Evolutionary conservation across 371 early-diverging fungal species (phyloP), one percentile per base, ranked within the genome.

Genomic region (Syncephalastrum racemosum): DNA sequence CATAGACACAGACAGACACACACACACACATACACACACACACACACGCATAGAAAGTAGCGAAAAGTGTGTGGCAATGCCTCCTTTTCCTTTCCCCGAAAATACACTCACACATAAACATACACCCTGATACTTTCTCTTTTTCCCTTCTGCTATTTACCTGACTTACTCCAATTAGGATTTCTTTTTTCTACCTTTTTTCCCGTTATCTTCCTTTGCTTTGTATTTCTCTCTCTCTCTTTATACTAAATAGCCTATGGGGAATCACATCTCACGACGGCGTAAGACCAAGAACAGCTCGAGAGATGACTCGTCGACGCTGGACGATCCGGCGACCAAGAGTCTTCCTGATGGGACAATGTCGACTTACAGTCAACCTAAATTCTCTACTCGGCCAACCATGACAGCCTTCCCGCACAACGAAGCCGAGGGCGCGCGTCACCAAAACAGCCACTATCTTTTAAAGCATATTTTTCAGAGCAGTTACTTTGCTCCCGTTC

Each of bases 391-490:
- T 20, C 45, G 51, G 43, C 44, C 44, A 7, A 16, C 40, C 20
- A 42, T 23, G 19, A 20, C 52, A 25, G 0, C 36, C 36, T 31
- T 58, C n/a, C 45, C 52, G 13, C 27, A 15, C 10, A 44, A 23
- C 15, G 58, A 58, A 45, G 46, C 15, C 4, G 79, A 75, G 46
- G 59, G 53, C 13, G 53, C 41, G 15, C 66, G 72, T 19, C 65
- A 60, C 22, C 58, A 55, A 31, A 44, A 58, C 6, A 52, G 63
- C 23, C 72, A 75, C 50, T 70, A 63, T 56, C 46, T 73, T 4
- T 54, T 70, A 8, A 73, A 71, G 53, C 66, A 70, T 45, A 42
- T 75, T 6, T 79, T 75, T 42, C 71, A 73, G 53, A 55, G 46
- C 13, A 71, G 56, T 50, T 64, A 62, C 23, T 67, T 63, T 55